These are phyloP conservation scores for Geum urbanum DNA, from an alignment of 306 rosid genomes.

Conservation along the genomic window DNA sequence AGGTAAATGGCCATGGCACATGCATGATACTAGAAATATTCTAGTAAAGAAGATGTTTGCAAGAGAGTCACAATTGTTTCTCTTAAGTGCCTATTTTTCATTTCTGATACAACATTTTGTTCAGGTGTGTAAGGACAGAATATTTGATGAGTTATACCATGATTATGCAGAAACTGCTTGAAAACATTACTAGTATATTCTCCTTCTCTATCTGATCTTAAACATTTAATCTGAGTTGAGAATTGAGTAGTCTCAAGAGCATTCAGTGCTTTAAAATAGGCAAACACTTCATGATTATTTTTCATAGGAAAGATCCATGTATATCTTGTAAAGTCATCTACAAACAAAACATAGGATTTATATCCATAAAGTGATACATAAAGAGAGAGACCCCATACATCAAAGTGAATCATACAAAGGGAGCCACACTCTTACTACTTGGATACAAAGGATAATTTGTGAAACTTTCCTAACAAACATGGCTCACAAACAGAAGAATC, in stretches of 20 bases:
- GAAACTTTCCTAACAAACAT: background rate
- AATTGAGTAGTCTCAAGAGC: background rate
- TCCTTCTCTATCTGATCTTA: background rate
- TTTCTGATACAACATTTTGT: background rate
- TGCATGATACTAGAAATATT: background rate
- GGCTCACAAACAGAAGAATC: no score
- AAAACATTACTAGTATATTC: background rate
- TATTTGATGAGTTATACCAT: background rate
- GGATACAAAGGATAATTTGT: background rate
- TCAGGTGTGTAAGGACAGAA: background rate
- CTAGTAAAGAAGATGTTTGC: background rate
- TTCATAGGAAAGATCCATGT: background rate
- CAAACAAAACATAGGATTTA: background rate
- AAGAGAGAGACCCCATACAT: background rate
- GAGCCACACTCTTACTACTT: no score
- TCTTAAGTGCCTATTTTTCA: background rate
- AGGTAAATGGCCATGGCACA: background rate
- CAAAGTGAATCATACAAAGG: background rate
- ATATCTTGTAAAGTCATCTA: background rate
- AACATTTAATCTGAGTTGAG: background rate
- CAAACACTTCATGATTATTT: background rate
- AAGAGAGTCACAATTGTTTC: background rate
- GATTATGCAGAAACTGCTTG: background rate
- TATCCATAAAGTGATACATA: background rate
- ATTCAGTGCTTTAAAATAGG: background rate